Evolutionary conservation across 1,284 basidiomycete genomes (phyloP), one percentile per base, ranked within the genome.

Genomic region (Irpex lacteus): DNA sequence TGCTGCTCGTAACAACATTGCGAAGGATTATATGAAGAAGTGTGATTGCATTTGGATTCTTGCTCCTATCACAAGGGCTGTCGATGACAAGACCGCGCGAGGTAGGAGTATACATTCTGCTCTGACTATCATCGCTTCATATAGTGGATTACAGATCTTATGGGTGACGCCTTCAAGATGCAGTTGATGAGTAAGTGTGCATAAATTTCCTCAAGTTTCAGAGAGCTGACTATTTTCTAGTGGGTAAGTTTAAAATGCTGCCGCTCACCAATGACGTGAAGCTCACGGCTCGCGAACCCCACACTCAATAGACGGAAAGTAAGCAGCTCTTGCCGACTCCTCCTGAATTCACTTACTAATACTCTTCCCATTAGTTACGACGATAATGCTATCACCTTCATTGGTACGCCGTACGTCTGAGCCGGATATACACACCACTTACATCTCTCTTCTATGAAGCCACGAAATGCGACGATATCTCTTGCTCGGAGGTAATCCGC

Each of bases 11-110:
- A 83, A 82, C 69, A 81, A 77, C 59, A 85, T 86, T 59, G 84
- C 85, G 0, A 84, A 85, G 70, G 78, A 82, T 38, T 86, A 86
- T 70, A 84, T 87, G 84, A 86, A 86, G 72, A 84, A 82, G 64
- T 82, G 81, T 61, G 77, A 84, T 55, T 85, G 81, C 58, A 80
- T 85, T 32, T 85, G 84, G 83, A 82, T 85, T 65, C 71, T 85
- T 5, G 83, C 84, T 1, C 82, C 84, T 2, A 85, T 85, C 55
- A 82, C 80, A 5, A 73, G 84, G 18, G 84, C 84, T 38, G 84
- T 86, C 0, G 82, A 85, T 63, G 83, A 85, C 67, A 86, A 87
- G 73, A 84, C 83, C 7, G 85, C 85, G 0, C 78, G 82, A 76
- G 85, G 85, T 82, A 67, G 64, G 68, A 69, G 57, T 13, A n/a